Percentiles rank a stretch among this genome's conserved stretches.
These are phyloP conservation scores for Phytophthora rubi DNA, from an alignment of 352 stramenopile species.

Conservation along the genomic window DNA sequence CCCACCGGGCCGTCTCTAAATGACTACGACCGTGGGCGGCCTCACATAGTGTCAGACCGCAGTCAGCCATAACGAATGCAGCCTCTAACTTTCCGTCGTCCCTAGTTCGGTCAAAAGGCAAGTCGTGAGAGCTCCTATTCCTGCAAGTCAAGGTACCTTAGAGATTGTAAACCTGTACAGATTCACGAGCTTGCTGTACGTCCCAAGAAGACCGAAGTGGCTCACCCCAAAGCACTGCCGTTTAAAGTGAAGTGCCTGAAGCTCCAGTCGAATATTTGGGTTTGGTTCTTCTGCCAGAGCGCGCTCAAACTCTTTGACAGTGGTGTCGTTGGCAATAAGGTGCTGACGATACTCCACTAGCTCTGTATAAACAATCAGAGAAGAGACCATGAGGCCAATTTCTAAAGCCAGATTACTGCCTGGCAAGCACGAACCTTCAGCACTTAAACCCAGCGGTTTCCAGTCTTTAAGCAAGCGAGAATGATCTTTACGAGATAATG, in stretches of 20 bases:
- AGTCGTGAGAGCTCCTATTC: background rate
- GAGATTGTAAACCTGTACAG: constrained; percentile 45
- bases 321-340: constrained; percentile 18
- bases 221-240: constrained; percentile 40
- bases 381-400: background rate
- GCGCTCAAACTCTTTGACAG: constrained; percentile 15
- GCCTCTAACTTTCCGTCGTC: constrained; percentile 30
- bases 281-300: constrained; percentile 43
- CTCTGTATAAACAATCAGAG: constrained; percentile 25
- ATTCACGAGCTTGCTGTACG: constrained; percentile 46
- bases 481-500: constrained; percentile 47
- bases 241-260: constrained; percentile 67
- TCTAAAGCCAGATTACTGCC: background rate
- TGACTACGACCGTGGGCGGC: constrained; percentile 40
- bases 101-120: constrained; percentile 10
- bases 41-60: constrained; percentile 52
- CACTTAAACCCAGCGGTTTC: constrained; percentile 49
- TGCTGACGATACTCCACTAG: constrained; percentile 30
- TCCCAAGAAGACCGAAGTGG: constrained; percentile 43
- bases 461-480: constrained; percentile 51
- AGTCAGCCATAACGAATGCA: constrained; percentile 47
- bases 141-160: background rate
- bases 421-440: constrained; percentile 42
- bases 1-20: constrained; percentile 49
- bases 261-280: constrained; percentile 43